Base-by-base conservation (phyloP, 2,329 filamentous ascomycete genomes). In the Curvularia verruculosa region DNA sequence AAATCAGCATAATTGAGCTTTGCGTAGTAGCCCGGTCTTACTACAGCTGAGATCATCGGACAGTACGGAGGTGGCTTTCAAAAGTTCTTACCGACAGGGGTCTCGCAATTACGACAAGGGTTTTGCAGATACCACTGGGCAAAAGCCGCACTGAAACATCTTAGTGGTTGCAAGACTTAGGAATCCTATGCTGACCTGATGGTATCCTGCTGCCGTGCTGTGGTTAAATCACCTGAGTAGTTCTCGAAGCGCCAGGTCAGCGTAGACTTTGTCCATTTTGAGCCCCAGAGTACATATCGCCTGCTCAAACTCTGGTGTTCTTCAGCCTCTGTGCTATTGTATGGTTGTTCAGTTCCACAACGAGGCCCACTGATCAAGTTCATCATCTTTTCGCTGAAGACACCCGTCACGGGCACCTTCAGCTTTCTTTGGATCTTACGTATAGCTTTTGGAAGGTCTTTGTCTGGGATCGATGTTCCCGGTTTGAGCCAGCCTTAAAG, bases 211-310 rank as follows among this genome's bases (percentile, higher is more conserved):
- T 71, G 70, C 26, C 51, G 56, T 18, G 55, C 57, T 19, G 44
- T 31, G 31, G 66, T 39, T n/a, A 70, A 21, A 40, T 72, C 69
- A 21, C 45, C 49, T 5, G 70, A 67, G 28, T 66, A 72, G 49
- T 64, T 72, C 23, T 65, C 41, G 43, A 72, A 68, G 12, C 62
- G 64, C 58, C 71, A 73, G 0, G 69, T 72, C 29, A 73, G 44
- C 2, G 63, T 51, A 9, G 64, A 61, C 41, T 68, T 65, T 28
- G 67, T 57, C 70, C 70, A 71, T 34, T 68, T 71, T 5, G 68
- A 59, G 12, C 68, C 70, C 68, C 68, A 72, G 2, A 72, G 50
- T 19, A 70, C 66, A 52, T 64, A 73, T 58, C 69, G 59, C 46
- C 59, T 67, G 10, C 60, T 47, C 5, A 64, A 18, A 24, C 47